Evolutionary conservation across 2,329 filamentous ascomycete species (phyloP).

Genomic region (Ophiobolus disseminans): DNA sequence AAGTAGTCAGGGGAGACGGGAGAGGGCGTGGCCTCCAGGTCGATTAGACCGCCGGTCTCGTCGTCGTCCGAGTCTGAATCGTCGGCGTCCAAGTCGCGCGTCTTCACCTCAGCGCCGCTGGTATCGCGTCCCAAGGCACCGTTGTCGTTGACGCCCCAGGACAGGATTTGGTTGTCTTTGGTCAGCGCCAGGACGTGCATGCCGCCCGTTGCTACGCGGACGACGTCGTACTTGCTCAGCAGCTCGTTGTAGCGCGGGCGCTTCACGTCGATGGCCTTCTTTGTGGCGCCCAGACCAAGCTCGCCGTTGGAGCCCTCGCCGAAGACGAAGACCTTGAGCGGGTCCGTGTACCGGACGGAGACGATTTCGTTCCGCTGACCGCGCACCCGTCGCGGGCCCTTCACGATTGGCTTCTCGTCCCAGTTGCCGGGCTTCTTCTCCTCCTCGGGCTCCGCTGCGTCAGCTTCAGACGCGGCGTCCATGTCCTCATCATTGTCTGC

Average conservation of each 20-base stretch:
- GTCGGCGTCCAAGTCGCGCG: constrained; percentile 61
- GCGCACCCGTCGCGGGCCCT: constrained; percentile 39
- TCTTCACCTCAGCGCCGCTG: constrained; percentile 66
- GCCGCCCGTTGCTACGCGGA: constrained; percentile 78
- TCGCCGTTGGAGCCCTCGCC: constrained; percentile 83
- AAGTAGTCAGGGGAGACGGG: constrained; percentile 64
- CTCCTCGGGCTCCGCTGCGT: too few relatives aligned
- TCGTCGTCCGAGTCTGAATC: constrained; percentile 55
- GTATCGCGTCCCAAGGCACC: constrained; percentile 80
- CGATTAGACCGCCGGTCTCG: constrained; percentile 71
- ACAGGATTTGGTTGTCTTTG: constrained; percentile 79
- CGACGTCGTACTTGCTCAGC: constrained; percentile 68
- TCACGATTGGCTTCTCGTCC: constrained; percentile 35
- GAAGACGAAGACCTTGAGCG: constrained; percentile 78
- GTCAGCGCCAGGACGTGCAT: constrained; percentile 84
- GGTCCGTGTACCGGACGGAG: constrained; percentile 63
- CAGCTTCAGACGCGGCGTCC: too few relatives aligned
- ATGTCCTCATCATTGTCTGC: too few relatives aligned
- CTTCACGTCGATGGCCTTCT: constrained; percentile 74
- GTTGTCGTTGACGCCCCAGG: constrained; percentile 89
- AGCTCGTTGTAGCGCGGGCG: constrained; percentile 73
- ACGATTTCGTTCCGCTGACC: constrained; percentile 63
- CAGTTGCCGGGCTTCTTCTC: constrained; percentile 16
- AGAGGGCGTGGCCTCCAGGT: constrained; percentile 72
- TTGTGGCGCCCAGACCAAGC: constrained; percentile 75